Base-by-base conservation (phyloP, 495 filamentous ascomycete genomes). In the Lindgomyces ingoldianus region DNA sequence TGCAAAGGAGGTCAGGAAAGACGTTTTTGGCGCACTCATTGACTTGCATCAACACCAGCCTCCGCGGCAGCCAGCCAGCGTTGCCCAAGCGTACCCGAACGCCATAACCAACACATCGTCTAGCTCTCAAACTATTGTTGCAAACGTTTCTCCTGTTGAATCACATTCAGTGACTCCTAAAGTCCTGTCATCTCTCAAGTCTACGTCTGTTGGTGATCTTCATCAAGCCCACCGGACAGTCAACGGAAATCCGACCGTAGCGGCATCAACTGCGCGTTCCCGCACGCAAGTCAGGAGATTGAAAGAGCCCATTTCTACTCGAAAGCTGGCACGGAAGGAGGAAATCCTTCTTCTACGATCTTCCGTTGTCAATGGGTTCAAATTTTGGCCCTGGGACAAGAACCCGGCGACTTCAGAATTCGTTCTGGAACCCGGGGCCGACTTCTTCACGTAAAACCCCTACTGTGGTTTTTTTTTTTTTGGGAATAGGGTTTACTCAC, bases 331-430 rank as follows among this genome's bases (percentile, higher is more conserved):
- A 8, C 88, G 81, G 3, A 80, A 83, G 24, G 95, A 98, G 68
- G 80, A 94, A 69, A 87, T 89, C 19, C 86, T 97, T 29, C 75
- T 97, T 6, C 78, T 91, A 10, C 85, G 87, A 63, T 84, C 85
- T 1, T 91, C 91, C 14, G 88, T 86, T 54, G 76, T 98, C 10
- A 89, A 96, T 71, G 89, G 89, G 8, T 87, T 84, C 63, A 78
- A 84, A 3, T 98, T 96, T 68, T 91, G 87, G 9, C 91, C 90
- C 3, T 98, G 94, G 94, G 78, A 82, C 16, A 73, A 74, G 12
- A 71, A 83, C 26, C 90, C 91, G 0, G 70, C 71, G 8, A 44
- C 77, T 0, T 69, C 75, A 3, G 81, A 85, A 25, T 92, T 93
- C 67, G 61, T 75, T 26, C 61, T 76, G 3, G 64, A 51, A 21